phyloP scores from a whole-genome alignment of 129 eudicot species.

The Gnaphalium uliginosum region DNA sequence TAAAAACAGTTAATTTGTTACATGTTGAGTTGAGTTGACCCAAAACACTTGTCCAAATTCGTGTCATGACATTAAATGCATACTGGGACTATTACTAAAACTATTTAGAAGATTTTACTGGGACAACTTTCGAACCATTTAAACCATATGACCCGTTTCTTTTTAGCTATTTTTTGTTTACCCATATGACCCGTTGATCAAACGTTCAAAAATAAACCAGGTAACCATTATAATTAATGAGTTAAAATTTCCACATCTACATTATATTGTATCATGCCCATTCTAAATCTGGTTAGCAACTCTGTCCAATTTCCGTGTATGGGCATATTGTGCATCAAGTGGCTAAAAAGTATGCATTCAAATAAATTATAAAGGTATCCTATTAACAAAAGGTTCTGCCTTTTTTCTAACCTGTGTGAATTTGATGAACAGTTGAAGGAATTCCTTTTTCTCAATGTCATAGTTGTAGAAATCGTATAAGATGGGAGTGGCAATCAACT shows the following conservation, averaged over 20 bases:
- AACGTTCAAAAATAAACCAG: not conserved
- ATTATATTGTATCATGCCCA: not conserved
- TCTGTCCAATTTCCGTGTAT: not conserved
- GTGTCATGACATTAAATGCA: not conserved
- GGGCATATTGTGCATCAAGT: not conserved
- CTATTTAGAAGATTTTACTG: no score
- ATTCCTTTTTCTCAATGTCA: slow-evolving; percentile 71
- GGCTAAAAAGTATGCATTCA: not conserved
- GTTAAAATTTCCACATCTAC: not conserved
- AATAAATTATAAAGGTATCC: not conserved
- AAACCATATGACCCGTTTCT: not conserved
- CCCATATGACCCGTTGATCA: not conserved
- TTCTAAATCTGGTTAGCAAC: not conserved
- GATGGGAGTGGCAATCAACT: slow-evolving; percentile 63
- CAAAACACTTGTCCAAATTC: not conserved
- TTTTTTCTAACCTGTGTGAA: slow-evolving; percentile 60
- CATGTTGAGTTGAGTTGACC: not conserved
- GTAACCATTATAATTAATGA: not conserved
- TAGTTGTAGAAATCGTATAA: slow-evolving; percentile 93
- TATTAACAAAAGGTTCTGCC: not conserved
- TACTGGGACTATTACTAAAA: no score
- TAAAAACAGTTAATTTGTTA: not conserved
- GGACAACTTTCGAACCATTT: no score
- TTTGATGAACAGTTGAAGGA: slow-evolving; percentile 65
- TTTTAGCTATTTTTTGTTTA: not conserved